Evolutionary conservation across 441 rosid species (phyloP).

Genomic region (Metrosideros polymorpha): DNA sequence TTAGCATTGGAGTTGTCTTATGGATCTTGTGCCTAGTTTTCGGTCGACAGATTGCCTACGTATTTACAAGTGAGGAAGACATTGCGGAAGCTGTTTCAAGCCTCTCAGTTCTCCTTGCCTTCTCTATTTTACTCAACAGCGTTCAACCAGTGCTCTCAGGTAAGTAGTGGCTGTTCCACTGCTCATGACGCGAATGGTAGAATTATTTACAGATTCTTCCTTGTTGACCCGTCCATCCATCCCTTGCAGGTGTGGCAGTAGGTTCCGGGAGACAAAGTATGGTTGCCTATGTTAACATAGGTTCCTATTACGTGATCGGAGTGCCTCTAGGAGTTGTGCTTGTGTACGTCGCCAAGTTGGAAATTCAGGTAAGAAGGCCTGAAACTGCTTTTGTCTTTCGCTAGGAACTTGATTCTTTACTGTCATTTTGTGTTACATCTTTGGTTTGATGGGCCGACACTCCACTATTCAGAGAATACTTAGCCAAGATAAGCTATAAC

Average conservation of each 20-base stretch:
- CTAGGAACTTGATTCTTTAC: not conserved
- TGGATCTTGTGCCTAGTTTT: slow-evolving; percentile 17
- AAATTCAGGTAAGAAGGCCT: slow-evolving; percentile 4
- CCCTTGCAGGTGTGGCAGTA: slow-evolving; percentile 4
- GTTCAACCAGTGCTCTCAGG: slow-evolving; percentile 23
- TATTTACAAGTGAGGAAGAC: slow-evolving; percentile 19
- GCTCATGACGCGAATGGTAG: not conserved
- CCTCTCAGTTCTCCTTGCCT: slow-evolving; percentile 30
- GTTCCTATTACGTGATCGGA: slow-evolving; percentile 12
- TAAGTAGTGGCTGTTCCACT: not conserved
- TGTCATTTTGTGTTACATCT: not conserved
- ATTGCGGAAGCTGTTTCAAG: slow-evolving; percentile 24
- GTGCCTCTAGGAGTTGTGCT: slow-evolving; percentile 12
- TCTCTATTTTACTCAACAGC: slow-evolving; percentile 30
- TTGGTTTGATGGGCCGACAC: not conserved
- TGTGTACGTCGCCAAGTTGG: slow-evolving; percentile 10
- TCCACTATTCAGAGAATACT: not conserved
- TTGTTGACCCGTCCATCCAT: not conserved
- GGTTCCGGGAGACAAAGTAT: slow-evolving; percentile 15
- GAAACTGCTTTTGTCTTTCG: not conserved
- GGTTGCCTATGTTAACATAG: slow-evolving; percentile 9
- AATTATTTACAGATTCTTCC: not conserved
- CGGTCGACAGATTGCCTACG: slow-evolving; percentile 10
- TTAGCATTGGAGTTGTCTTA: slow-evolving; percentile 18
- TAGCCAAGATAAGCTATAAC: not conserved